Conservation (phyloP, 805 yeast species). For the Nakazawaea pomicola region DNA sequence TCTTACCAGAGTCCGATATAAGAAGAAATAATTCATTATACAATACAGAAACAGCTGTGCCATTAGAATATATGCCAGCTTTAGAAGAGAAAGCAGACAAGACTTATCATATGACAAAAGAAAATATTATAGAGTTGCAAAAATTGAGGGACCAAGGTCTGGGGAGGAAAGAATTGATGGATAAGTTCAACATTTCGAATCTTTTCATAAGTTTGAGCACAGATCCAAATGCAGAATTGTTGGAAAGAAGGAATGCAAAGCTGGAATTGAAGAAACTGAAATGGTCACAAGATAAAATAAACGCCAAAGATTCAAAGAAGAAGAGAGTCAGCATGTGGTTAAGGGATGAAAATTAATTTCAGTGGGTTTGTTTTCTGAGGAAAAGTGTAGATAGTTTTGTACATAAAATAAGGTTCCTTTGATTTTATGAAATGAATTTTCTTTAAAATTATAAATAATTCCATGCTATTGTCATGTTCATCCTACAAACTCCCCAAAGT, state of each 20-base stretch:
- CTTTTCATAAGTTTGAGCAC: conserved; percentile 27
- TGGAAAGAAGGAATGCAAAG: conserved; percentile 9
- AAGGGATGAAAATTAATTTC: conserved; percentile 10
- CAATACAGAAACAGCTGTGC: conserved; percentile 12
- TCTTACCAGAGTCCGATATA: conserved; percentile 26
- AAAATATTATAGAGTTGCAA: conserved; percentile 25
- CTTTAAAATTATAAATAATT: no score
- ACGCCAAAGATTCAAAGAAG: conserved; percentile 17
- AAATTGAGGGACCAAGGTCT: conserved; percentile 24
- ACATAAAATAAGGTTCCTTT: no score
- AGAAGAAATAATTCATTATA: conserved; percentile 23
- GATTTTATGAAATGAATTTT: no score
- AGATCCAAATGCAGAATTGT: conserved; percentile 16
- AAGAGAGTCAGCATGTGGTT: conserved; percentile 15
- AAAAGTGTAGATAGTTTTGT: no score
- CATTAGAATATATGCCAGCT: conserved; percentile 25
- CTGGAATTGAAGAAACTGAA: conserved; percentile 1
- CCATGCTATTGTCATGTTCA: no score
- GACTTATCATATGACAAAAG: conserved; percentile 21
- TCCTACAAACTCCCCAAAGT: conserved; percentile 26
- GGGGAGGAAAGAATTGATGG: conserved; percentile 25
- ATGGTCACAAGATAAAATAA: conserved; percentile 16
- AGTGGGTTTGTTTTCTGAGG: no score
- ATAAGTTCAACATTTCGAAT: conserved; percentile 25
- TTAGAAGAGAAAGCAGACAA: conserved; percentile 20